Evolutionary conservation across 2,329 filamentous ascomycete species (phyloP).

Genomic region (Colletotrichum orchidophilum): DNA sequence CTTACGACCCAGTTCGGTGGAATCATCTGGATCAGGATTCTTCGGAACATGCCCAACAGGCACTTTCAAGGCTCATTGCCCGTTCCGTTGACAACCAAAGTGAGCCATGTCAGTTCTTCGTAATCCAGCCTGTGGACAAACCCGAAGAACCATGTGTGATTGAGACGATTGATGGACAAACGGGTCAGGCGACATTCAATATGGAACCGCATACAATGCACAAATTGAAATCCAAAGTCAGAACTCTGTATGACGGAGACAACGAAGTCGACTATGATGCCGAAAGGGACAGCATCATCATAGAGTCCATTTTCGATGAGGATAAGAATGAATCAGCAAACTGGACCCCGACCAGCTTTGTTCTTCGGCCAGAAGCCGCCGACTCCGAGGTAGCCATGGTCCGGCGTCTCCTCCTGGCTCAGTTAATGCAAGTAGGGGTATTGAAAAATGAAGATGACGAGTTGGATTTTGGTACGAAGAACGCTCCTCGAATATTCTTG

Average conservation of each 20-base stretch:
- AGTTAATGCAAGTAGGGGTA: slow-evolving; percentile 33
- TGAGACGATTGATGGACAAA: not conserved
- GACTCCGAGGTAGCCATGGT: slow-evolving; percentile 40
- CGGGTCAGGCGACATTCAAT: not conserved
- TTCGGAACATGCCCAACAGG: not conserved
- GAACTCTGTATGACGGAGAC: slow-evolving; percentile 1
- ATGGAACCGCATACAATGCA: not conserved
- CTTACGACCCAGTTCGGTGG: slow-evolving; percentile 8
- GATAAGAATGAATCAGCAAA: not conserved
- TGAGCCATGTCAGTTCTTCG: slow-evolving; percentile 26
- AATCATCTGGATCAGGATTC: not conserved
- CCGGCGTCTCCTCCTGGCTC: slow-evolving; percentile 38
- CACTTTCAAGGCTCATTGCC: slow-evolving; percentile 24
- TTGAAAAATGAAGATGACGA: slow-evolving; percentile 26
- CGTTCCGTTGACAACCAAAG: not conserved
- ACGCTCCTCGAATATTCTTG: not conserved
- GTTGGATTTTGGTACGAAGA: slow-evolving; percentile 17
- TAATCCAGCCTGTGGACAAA: slow-evolving; percentile 25
- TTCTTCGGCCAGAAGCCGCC: slow-evolving; percentile 37
- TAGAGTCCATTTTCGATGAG: not conserved
- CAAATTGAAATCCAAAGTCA: slow-evolving; percentile 12
- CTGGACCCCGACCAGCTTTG: slow-evolving; percentile 7
- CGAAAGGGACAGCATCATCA: slow-evolving; percentile 2
- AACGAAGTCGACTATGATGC: not conserved
- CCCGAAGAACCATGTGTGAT: not conserved